Base-by-base conservation (phyloP, 2,329 filamentous ascomycete genomes). In the Thyridium curvatum region DNA sequence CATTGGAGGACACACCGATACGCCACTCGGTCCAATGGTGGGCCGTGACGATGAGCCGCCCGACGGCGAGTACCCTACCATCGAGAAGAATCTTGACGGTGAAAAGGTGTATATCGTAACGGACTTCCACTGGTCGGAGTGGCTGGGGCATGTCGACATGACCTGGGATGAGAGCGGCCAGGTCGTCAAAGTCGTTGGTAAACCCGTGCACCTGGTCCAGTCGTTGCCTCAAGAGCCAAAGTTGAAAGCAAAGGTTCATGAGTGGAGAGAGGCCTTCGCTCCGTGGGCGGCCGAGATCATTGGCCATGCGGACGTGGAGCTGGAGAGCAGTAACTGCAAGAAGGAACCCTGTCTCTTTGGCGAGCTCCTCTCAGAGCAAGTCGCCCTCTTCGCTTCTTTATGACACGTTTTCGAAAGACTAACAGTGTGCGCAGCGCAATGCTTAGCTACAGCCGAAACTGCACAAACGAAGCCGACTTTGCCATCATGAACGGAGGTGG, bases 31-130 rank as follows among this genome's bases (percentile, higher is more conserved):
- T 37, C 21, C 21, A 6, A 26, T 26, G 21, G 21, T 26, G 10
- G 21, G 21, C 21, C 21, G 21, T 26, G 64, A 75, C 50, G 74
- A 79, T 62, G 55, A 66, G n/a, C 68, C 65, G 16, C 71, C 78
- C 12, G 64, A 69, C 48, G 79, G 79, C 26, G 64, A 71, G 9
- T 84, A 84, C 51, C 80, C 80, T 2, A 84, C 79, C 12, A 76
- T 84, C 37, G 69, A 71, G 38, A 59, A 71, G 18, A 81, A 84
- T 53, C 57, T 66, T 44, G 71, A 77, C 36, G 79, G 77, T 32
- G 74, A 83, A 26, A 80, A 84, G 49, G 79, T 84, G 35, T 84
- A 83, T 51, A 71, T 83, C 49, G 79, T 84, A n/a, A 82, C 78
- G 8, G 74, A 79, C 3, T 84, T 79, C 52, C 72, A 78, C 45